phyloP scores from a whole-genome alignment of 108 stramenopile species.

The Nitzschia palea region DNA sequence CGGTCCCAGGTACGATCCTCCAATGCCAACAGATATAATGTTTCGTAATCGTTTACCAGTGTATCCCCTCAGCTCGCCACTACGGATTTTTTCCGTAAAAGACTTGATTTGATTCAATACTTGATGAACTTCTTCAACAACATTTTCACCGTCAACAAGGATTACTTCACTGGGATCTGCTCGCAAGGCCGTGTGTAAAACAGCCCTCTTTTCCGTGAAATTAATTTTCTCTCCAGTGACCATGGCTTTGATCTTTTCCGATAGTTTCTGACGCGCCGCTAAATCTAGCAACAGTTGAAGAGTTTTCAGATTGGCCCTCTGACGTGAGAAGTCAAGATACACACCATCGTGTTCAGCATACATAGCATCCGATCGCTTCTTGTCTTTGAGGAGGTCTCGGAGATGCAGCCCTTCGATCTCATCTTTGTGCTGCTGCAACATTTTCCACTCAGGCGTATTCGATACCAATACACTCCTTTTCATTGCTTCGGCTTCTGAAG shows the following conservation, averaged over 20 bases:
- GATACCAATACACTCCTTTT: constrained; percentile 47
- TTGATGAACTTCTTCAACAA: constrained; percentile 89
- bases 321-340: constrained; percentile 86
- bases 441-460: constrained; percentile 70
- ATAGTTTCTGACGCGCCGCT: constrained; percentile 65
- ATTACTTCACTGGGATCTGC: constrained; percentile 72
- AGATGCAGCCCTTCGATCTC: constrained; percentile 66
- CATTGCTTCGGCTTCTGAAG: neutral
- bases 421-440: constrained; percentile 51
- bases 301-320: constrained; percentile 76
- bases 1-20: constrained; percentile 96
- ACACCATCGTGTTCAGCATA: constrained; percentile 86
- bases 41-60: constrained; percentile 95
- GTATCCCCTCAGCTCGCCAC: constrained; percentile 86
- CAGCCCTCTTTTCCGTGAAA: constrained; percentile 95
- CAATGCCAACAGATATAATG: constrained; percentile 97
- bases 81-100: constrained; percentile 90
- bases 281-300: constrained; percentile 77
- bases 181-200: constrained; percentile 96
- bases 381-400: constrained; percentile 74
- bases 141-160: constrained; percentile 88
- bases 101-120: constrained; percentile 88
- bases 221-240: constrained; percentile 93
- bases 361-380: constrained; percentile 66
- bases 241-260: constrained; percentile 87